Evolutionary conservation across 768 basidiomycete genomes (phyloP).

Genomic region (Tubosaeta brunneosetosa): DNA sequence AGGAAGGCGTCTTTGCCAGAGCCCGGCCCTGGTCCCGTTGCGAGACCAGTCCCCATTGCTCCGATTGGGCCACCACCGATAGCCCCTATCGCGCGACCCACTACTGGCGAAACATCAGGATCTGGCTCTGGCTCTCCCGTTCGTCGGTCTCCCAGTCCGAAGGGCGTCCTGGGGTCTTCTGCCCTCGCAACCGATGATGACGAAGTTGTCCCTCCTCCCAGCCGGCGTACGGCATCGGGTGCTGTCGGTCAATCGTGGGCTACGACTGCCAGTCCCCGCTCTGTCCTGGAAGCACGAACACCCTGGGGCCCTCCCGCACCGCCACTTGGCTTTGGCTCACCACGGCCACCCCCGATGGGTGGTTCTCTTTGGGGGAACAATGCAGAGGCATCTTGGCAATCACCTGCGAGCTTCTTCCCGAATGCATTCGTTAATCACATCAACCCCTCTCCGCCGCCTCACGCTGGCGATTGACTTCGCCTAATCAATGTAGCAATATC

Average conservation of each 20-base stretch:
- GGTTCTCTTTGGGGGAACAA: slow-evolving; percentile 41
- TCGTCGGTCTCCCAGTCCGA: slow-evolving; percentile 50
- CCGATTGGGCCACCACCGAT: slow-evolving; percentile 46
- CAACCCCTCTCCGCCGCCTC: slow-evolving; percentile 48
- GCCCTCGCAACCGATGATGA: slow-evolving; percentile 78
- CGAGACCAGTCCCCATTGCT: slow-evolving; percentile 36
- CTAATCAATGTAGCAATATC: slow-evolving; percentile 22
- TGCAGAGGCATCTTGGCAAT: slow-evolving; percentile 47
- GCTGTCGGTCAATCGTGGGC: slow-evolving; percentile 49
- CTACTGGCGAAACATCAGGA: slow-evolving; percentile 37
- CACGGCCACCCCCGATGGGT: slow-evolving; percentile 33
- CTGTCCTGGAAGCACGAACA: slow-evolving; percentile 36
- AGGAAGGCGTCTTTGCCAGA: slow-evolving; percentile 43
- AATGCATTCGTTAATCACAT: slow-evolving; percentile 44
- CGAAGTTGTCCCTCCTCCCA: slow-evolving; percentile 59
- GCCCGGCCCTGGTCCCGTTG: slow-evolving; percentile 55
- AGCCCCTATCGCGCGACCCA: slow-evolving; percentile 55
- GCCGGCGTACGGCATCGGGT: slow-evolving; percentile 38
- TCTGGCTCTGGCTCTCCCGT: slow-evolving; percentile 61
- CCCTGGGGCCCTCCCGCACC: slow-evolving; percentile 45
- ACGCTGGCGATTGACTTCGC: slow-evolving; percentile 28
- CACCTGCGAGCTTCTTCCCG: slow-evolving; percentile 42
- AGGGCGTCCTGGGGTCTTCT: slow-evolving; percentile 70
- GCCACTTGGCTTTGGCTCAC: slow-evolving; percentile 32
- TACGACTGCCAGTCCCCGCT: slow-evolving; percentile 41